These are phyloP conservation scores for Cyclospora cayetanensis DNA, from an alignment of 169 alveolate species.

Conservation along the genomic window DNA sequence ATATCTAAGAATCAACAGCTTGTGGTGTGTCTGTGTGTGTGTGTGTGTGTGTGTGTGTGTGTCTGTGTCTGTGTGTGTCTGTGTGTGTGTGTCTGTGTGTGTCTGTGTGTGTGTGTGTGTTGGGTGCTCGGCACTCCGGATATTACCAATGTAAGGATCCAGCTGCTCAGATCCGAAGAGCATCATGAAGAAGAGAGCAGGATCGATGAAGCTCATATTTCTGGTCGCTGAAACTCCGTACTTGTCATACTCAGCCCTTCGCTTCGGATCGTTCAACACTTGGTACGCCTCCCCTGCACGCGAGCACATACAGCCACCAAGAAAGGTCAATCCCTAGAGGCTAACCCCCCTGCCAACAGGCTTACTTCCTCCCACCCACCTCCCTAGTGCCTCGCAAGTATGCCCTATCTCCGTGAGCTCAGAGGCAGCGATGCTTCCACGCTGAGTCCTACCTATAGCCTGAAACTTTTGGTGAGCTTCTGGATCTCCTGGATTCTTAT, in stretches of 20 bases:
- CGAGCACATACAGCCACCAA: too few species aligned
- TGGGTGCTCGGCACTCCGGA: conserved; percentile 82
- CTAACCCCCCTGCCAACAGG: not conserved
- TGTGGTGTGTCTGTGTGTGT: too few species aligned
- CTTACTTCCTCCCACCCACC: not conserved
- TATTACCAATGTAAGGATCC: conserved; percentile 89
- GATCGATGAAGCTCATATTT: conserved; percentile 89
- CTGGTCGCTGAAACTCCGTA: conserved; percentile 92
- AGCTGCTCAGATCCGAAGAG: conserved; percentile 89
- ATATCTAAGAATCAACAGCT: too few species aligned
- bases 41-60: too few species aligned
- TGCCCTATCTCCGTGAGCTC: not conserved
- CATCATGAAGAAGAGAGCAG: conserved; percentile 87
- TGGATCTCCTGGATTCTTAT: conserved; percentile 91
- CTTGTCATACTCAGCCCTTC: conserved; percentile 91
- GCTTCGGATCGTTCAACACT: conserved; percentile 93
- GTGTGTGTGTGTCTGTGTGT: too few species aligned
- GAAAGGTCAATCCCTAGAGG: too few species aligned
- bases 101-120: too few species aligned
- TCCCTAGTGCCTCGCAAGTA: not conserved
- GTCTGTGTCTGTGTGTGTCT: too few species aligned
- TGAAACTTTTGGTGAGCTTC: conserved; percentile 90
- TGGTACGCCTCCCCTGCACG: conserved; percentile 77
- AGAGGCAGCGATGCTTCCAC: conserved; percentile 90
- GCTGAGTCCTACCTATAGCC: conserved; percentile 91